Conservation (phyloP, 768 basidiomycete species). For the Lactarius evosmus region DNA sequence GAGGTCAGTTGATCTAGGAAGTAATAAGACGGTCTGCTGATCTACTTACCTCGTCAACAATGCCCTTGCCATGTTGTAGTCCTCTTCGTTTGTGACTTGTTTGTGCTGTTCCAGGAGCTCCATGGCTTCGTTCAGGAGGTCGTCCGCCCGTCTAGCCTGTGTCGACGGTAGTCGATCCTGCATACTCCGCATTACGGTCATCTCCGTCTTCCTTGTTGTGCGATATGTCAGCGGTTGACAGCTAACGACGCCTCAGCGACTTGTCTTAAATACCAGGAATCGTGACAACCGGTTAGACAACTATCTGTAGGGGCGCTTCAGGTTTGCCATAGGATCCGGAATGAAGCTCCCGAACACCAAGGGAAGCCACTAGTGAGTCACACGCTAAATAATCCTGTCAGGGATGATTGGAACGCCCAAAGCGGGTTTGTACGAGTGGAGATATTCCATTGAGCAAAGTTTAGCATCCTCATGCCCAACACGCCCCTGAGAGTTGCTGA, state of each 20-base stretch:
- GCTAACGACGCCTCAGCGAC: neutral
- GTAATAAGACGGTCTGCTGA: neutral
- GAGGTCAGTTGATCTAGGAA: neutral
- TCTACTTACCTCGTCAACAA: slow-evolving; percentile 6
- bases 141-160: slow-evolving; percentile 1
- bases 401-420: neutral
- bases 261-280: neutral
- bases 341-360: neutral
- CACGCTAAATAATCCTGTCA: neutral
- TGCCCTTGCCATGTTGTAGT: slow-evolving; percentile 3
- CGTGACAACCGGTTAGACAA: neutral
- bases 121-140: slow-evolving; percentile 2
- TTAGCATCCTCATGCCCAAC: slow-evolving; percentile 1
- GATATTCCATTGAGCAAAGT: neutral
- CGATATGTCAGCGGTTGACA: neutral
- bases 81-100: neutral
- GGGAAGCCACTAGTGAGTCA: neutral
- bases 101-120: neutral
- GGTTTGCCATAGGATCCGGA: neutral
- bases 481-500: neutral
- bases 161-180: slow-evolving; percentile 7
- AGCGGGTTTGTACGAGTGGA: neutral
- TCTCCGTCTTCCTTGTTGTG: neutral
- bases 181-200: neutral
- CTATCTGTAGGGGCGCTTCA: neutral